Conservation (phyloP, 176 grass and related monocot species). For the Oryza officinalis region DNA sequence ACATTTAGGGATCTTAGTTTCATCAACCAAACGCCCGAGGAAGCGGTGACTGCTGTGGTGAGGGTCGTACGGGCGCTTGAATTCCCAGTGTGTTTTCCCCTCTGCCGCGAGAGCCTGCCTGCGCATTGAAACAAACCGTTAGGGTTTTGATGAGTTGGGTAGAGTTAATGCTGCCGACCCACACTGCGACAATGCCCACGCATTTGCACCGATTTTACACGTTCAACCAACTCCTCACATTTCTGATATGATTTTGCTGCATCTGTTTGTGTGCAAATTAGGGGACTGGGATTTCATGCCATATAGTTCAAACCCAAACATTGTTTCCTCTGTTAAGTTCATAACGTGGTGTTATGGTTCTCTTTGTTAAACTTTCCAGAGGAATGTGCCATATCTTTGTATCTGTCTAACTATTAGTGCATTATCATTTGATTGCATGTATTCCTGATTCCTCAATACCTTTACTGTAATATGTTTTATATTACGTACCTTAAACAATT, state of each 20-base stretch:
- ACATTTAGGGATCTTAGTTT: conserved; percentile 27
- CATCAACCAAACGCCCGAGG: background rate
- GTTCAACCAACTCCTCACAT: background rate
- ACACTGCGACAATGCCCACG: conserved; percentile 1
- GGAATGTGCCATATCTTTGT: background rate
- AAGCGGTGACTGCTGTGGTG: background rate
- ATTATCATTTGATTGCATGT: background rate
- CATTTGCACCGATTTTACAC: background rate
- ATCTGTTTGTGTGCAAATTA: background rate
- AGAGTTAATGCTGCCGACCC: background rate
- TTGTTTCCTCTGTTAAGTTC: background rate
- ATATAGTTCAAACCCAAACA: background rate
- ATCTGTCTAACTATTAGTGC: background rate
- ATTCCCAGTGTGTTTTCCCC: background rate
- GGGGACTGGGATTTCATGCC: background rate
- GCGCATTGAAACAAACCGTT: conserved; percentile 26
- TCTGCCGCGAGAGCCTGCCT: background rate
- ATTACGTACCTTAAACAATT: background rate
- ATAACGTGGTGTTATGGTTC: background rate
- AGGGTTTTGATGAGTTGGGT: conserved; percentile 32
- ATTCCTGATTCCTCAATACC: background rate
- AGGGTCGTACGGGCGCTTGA: conserved; percentile 1
- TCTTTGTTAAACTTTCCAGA: background rate
- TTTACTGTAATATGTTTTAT: background rate
- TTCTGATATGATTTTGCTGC: background rate